Conservation (phyloP, 2,329 filamentous ascomycete genomes). For the Arthrobotrys pseudoclavata region DNA sequence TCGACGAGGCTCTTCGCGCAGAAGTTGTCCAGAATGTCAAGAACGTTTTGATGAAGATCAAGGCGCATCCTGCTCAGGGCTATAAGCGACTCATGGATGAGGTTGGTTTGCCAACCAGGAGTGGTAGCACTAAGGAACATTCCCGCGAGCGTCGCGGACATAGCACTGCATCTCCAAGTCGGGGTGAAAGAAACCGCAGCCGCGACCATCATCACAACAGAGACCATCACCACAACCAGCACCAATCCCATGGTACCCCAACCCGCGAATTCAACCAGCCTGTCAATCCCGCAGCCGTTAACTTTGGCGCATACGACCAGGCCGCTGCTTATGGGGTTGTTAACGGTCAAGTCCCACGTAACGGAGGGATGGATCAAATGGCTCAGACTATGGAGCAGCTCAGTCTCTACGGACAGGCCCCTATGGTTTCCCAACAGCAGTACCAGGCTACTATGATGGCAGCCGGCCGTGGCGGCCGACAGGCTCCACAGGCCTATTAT, state of each 20-base stretch:
- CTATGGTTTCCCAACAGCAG: constrained; percentile 54
- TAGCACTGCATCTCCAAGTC: constrained; percentile 61
- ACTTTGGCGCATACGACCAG: constrained; percentile 61
- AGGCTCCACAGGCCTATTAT: constrained; percentile 51
- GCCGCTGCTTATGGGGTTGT: constrained; percentile 56
- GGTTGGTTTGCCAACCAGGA: constrained; percentile 84
- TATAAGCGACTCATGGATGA: constrained; percentile 99
- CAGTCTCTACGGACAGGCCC: constrained; percentile 58
- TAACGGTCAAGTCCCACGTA: constrained; percentile 61
- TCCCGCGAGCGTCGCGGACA: constrained; percentile 60
- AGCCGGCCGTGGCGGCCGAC: constrained; percentile 41
- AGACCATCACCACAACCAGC: constrained; percentile 59
- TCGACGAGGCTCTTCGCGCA: constrained; percentile 88
- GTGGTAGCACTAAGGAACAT: constrained; percentile 64
- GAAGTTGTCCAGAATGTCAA: constrained; percentile 94
- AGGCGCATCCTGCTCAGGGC: constrained; percentile 92
- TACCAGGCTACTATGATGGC: constrained; percentile 59
- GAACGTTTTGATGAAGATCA: constrained; percentile 87
- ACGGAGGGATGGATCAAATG: constrained; percentile 61
- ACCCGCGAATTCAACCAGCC: constrained; percentile 58
- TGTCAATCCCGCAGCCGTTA: constrained; percentile 55
- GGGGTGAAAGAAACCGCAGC: constrained; percentile 61
- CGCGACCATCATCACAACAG: constrained; percentile 60
- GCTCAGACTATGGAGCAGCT: constrained; percentile 62
- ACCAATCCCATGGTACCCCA: constrained; percentile 57